A percentile compares a stretch with the other conserved stretches of the same genome.
phyloP scores from a whole-genome alignment of 2,329 filamentous ascomycete genomes.

The Chaetomiaceae sp. region DNA sequence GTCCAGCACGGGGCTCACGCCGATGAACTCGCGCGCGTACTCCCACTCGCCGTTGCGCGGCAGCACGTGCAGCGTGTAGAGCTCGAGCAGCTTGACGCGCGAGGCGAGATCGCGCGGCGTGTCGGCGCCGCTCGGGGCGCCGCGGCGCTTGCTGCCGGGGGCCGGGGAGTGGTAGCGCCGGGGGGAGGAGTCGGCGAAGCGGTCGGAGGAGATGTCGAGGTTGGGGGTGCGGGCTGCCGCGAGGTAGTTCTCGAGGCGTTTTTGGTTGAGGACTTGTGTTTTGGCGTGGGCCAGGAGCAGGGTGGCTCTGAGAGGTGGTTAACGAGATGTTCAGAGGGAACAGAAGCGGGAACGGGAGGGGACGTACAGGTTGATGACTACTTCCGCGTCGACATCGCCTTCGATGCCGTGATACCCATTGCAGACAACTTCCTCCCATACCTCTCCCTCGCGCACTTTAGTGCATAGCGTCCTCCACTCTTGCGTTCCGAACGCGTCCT shows the following conservation, averaged over 20 bases:
- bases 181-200: conserved; percentile 46
- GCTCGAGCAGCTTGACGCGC: conserved; percentile 84
- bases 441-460: conserved; percentile 78
- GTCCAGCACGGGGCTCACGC: conserved; percentile 77
- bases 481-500: conserved; percentile 75
- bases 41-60: conserved; percentile 93
- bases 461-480: conserved; percentile 77
- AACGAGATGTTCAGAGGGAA: neutral
- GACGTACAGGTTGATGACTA: conserved; percentile 78
- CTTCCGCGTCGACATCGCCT: conserved; percentile 87
- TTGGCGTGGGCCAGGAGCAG: conserved; percentile 85
- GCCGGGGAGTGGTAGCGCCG: conserved; percentile 41
- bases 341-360: neutral
- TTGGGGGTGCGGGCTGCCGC: conserved; percentile 68
- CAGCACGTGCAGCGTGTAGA: conserved; percentile 94
- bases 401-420: conserved; percentile 85
- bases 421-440: conserved; percentile 91
- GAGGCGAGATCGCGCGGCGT: conserved; percentile 80
- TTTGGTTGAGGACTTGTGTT: conserved; percentile 77
- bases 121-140: conserved; percentile 58
- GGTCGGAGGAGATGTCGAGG: conserved; percentile 61
- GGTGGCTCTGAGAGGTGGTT: conserved; percentile 60
- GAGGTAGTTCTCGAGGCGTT: conserved; percentile 81
- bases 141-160: conserved; percentile 18
- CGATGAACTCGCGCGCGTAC: conserved; percentile 87